phyloP scores from a whole-genome alignment of 2,329 filamentous ascomycete genomes.

The Fusarium verticillioides region DNA sequence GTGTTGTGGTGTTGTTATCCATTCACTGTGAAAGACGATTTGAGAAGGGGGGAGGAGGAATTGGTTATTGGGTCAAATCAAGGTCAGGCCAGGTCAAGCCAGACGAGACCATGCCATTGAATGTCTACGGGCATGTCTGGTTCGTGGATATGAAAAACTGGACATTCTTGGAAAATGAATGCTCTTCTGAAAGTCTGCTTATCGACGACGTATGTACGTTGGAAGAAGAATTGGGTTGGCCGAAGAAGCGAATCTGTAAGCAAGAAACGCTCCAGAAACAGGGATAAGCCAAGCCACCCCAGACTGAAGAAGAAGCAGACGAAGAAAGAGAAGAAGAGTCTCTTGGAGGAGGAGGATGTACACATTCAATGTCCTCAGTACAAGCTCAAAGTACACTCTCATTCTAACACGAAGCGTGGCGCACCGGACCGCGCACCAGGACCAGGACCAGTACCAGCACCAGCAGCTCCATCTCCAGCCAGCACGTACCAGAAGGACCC shows the following conservation, averaged over 20 bases:
- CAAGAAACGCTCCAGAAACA: conserved; percentile 17
- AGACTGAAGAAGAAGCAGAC: conserved; percentile 6
- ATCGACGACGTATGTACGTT: background rate
- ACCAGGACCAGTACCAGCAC: background rate
- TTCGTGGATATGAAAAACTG: background rate
- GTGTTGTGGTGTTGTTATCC: background rate
- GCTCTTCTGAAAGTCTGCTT: conserved; percentile 4
- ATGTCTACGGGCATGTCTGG: background rate
- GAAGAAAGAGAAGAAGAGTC: background rate
- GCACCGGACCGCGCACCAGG: conserved; percentile 38
- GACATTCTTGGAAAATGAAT: conserved; percentile 5
- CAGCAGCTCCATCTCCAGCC: background rate
- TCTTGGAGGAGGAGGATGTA: background rate
- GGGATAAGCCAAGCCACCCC: conserved; percentile 43
- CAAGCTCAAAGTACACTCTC: conserved; percentile 24
- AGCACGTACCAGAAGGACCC: conserved; percentile 11
- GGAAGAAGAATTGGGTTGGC: conserved; percentile 27
- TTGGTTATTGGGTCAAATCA: conserved; percentile 3
- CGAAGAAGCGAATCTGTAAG: conserved; percentile 23
- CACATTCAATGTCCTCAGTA: conserved; percentile 27
- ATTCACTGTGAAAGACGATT: conserved; percentile 8
- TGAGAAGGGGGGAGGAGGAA: conserved; percentile 2
- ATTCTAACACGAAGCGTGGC: conserved; percentile 24
- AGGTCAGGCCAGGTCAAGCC: conserved; percentile 10
- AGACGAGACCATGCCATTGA: conserved; percentile 8